Base-by-base conservation (phyloP, 2,329 filamentous ascomycete species). In the Colletotrichum karsti region DNA sequence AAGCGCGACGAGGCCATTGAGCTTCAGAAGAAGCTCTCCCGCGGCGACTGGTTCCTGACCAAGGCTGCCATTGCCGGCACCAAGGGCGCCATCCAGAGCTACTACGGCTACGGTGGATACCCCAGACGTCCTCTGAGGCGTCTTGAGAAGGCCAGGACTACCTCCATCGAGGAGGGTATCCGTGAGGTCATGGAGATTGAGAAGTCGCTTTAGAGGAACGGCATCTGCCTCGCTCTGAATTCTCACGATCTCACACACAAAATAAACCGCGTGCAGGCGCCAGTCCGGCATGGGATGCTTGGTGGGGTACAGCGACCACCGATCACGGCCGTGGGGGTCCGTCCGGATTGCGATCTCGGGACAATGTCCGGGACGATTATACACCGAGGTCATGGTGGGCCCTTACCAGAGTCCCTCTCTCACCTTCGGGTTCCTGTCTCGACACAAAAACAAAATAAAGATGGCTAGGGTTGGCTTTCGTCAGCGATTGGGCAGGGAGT, bases 61-160 rank as follows among this genome's bases (percentile, higher is more conserved):
- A 94, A 94, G 82, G 86, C 91, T 0, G 92, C 92, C 50, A 94
- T 96, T 73, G 91, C 93, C 1, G 93, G 93, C n/a, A 96, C 94
- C 22, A 97, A 97, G 85, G 89, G 88, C 72, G 93, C 92, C 10
- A 90, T 97, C 73, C 90, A 96, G 83, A 89, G 84, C 72, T 94
- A 94, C 79, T 94, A 89, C 76, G 93, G 93, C 54, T 97, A 97
- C 77, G 93, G 93, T 28, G 92, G 92, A 4, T 89, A 90, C 77
- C 92, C 93, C 5, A 87, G 94, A 68, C 85, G 87, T 73, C 93
- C 93, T 58, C 85, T 95, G 72, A 91, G 90, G 84, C 85, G 89
- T 68, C 79, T 93, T 56, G 85, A 88, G 42, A 79, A 89, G 74
- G 88, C 86, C 41, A 84, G 83, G 74, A 82, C 87, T 18, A 78